phyloP scores from a whole-genome alignment of 768 basidiomycete genomes.

The Boletellus emodensis region DNA sequence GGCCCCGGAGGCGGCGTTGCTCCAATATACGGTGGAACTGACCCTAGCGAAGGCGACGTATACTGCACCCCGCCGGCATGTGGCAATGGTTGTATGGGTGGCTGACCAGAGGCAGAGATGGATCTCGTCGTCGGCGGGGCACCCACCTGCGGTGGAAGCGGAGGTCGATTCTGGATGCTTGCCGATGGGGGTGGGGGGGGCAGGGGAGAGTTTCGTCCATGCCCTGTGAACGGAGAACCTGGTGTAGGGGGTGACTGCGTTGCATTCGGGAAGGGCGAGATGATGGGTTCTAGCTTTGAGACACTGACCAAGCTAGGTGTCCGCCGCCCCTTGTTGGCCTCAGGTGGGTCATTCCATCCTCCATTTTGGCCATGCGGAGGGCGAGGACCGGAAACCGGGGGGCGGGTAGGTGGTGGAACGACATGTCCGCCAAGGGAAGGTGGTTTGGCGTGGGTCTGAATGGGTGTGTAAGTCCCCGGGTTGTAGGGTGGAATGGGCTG shows the following conservation, averaged over 20 bases:
- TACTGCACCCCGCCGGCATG: constrained; percentile 32
- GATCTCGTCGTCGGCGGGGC: constrained; percentile 33
- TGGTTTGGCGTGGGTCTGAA: constrained; percentile 36
- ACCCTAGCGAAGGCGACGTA: constrained; percentile 25
- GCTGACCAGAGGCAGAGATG: constrained; percentile 25
- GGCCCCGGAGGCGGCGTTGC: constrained; percentile 42
- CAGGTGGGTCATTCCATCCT: constrained; percentile 92
- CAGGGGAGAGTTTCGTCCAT: constrained; percentile 30
- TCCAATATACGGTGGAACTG: constrained; percentile 32
- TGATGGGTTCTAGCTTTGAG: constrained; percentile 68
- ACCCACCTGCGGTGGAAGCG: constrained; percentile 38
- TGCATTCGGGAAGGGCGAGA: constrained; percentile 83
- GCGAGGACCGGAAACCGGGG: constrained; percentile 41
- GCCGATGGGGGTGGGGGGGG: constrained; percentile 52
- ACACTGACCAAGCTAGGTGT: constrained; percentile 46
- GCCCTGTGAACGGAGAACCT: constrained; percentile 43
- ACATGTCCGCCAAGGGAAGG: constrained; percentile 38
- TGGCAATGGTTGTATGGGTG: constrained; percentile 40
- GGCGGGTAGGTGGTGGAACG: constrained; percentile 42
- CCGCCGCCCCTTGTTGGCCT: constrained; percentile 41
- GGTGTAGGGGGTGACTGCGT: constrained; percentile 42
- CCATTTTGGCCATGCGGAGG: constrained; percentile 65
- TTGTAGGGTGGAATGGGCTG: constrained; percentile 6
- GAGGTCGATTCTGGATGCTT: constrained; percentile 40
- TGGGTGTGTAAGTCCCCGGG: constrained; percentile 7